A percentile compares a stretch with the other conserved stretches of the same genome.
phyloP scores from a whole-genome alignment of 768 basidiomycete genomes.

The Fistulinella prunicolor region DNA sequence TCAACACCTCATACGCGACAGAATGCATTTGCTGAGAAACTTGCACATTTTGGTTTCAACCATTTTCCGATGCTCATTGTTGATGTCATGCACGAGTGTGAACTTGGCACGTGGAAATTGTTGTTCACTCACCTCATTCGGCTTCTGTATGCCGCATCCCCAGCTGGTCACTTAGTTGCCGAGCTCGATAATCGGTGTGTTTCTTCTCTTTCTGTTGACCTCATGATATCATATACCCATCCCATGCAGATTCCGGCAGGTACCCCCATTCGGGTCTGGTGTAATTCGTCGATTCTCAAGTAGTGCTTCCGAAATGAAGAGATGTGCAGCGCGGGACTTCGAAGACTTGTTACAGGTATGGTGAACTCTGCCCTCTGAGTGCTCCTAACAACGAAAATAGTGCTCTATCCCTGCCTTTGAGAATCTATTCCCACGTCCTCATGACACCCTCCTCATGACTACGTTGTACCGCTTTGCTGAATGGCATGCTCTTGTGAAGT shows the following conservation, averaged over 20 bases:
- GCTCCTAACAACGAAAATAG: background rate
- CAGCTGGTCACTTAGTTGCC: slow-evolving; percentile 5
- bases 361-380: background rate
- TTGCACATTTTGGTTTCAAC: slow-evolving; percentile 17
- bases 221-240: slow-evolving; percentile 4
- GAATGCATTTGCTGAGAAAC: slow-evolving; percentile 34
- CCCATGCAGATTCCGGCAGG: slow-evolving; percentile 9
- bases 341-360: slow-evolving; percentile 27
- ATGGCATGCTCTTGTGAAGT: slow-evolving; percentile 38
- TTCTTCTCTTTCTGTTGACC: too few species aligned
- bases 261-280: slow-evolving; percentile 24
- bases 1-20: too few species aligned
- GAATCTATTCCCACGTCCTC: slow-evolving; percentile 29
- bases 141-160: slow-evolving; percentile 25
- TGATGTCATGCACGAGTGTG: slow-evolving; percentile 41
- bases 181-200: slow-evolving; percentile 20
- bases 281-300: slow-evolving; percentile 21
- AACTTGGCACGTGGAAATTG: slow-evolving; percentile 38
- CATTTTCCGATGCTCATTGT: slow-evolving; percentile 27
- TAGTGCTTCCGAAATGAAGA: slow-evolving; percentile 23
- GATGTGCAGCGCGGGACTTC: slow-evolving; percentile 22
- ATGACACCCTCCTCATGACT: slow-evolving; percentile 19
- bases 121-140: slow-evolving; percentile 36
- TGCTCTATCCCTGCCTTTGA: slow-evolving; percentile 37
- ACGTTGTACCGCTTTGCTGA: slow-evolving; percentile 28